phyloP scores from a whole-genome alignment of 768 basidiomycete genomes.

The Podaxis sp. region DNA sequence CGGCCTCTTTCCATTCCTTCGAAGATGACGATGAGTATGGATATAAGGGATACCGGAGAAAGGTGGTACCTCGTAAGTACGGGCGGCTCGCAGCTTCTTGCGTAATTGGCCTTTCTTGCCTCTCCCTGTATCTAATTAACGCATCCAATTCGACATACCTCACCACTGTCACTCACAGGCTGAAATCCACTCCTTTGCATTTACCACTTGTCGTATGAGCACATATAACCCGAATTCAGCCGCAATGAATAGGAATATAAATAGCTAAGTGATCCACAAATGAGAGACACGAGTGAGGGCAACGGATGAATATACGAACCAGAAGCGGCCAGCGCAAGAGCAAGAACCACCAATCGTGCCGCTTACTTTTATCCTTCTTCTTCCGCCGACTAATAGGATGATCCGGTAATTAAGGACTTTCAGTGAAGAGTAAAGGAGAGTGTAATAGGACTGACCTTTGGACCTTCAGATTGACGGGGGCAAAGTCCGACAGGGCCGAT shows the following conservation, averaged over 20 bases:
- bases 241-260: conserved; percentile 83
- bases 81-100: conserved; percentile 69
- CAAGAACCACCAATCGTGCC: conserved; percentile 74
- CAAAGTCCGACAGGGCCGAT: conserved; percentile 82
- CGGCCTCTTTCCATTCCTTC: conserved; percentile 87
- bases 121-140: conserved; percentile 53
- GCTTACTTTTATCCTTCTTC: conserved; percentile 37
- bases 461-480: conserved; percentile 85
- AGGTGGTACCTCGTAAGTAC: conserved; percentile 63
- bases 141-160: neutral
- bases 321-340: conserved; percentile 86
- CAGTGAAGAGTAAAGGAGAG: neutral
- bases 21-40: neutral
- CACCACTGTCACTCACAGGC: conserved; percentile 56
- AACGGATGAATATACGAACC: conserved; percentile 37
- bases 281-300: neutral
- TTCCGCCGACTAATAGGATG: conserved; percentile 21
- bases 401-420: neutral
- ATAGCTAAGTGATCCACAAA: conserved; percentile 44
- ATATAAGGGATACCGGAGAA: neutral
- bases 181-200: conserved; percentile 89
- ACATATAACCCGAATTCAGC: conserved; percentile 87
- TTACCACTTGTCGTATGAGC: conserved; percentile 86
- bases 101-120: conserved; percentile 81
- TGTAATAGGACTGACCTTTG: conserved; percentile 49